Evolutionary conservation across 768 basidiomycete genomes (phyloP), one percentile per base, ranked within the genome.

Genomic region (Paxillus ammoniavirescens): DNA sequence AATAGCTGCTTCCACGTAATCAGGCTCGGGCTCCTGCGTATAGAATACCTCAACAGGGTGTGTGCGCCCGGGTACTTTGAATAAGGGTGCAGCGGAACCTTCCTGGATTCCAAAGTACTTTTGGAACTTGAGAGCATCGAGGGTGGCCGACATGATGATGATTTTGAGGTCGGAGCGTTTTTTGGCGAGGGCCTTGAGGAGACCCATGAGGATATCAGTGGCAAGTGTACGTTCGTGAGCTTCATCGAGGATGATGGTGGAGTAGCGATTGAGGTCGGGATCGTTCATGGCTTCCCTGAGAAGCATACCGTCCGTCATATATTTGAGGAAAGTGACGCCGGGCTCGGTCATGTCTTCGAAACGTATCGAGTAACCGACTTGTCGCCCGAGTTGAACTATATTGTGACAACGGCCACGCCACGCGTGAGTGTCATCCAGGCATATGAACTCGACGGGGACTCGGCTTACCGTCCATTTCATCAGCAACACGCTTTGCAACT

Each of bases 231-330:
- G 88, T 75, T 99, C 97, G 75, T 99, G 97, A 5, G 93, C 97
- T 75, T 99, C 97, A 69, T 99, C 97, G 52, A 98, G 83, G 63
- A 99, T 98, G 72, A 99, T 94, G 18, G 96, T 98, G 17, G 93
- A 96, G 70, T 99, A 99, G 4, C 94, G 84, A 26, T 80, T 77
- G 37, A 98, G 82, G 17, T 83, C 80, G 8, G 92, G 89, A 71
- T 98, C 96, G 72, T 95, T 92, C 95, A 98, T 99, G 5, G 93
- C 94, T 75, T 97, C 94, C 17, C 94, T 86, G n/a, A 96, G 82
- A 51, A 93, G 85, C 94, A 98, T 97, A 82, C 96, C 97, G 62
- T 99, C 97, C 14, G 97, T 99, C 95, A 98, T 97, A 76, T 99
- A 98, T 69, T 97, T 98, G 58, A 99, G 78, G 73, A 99, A 97